Evolutionary conservation across 2,329 filamentous ascomycete genomes (phyloP).

Genomic region (Nannizziopsis barbatae): DNA sequence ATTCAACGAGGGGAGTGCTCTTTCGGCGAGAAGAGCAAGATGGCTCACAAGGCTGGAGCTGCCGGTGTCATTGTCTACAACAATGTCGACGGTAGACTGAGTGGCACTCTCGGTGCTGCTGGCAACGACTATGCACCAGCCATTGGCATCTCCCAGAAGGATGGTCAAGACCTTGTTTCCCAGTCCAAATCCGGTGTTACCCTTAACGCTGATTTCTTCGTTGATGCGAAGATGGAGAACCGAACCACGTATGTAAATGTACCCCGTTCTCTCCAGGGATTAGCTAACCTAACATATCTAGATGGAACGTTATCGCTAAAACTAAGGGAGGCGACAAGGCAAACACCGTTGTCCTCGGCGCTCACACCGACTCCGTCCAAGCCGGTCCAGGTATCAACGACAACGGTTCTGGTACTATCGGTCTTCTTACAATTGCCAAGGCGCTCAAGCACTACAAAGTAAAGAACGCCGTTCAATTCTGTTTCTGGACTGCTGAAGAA

Average conservation of each 20-base stretch:
- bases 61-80: constrained; percentile 64
- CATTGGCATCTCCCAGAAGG: constrained; percentile 52
- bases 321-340: constrained; percentile 48
- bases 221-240: constrained; percentile 38
- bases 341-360: constrained; percentile 49
- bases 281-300: constrained; percentile 18
- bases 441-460: constrained; percentile 59
- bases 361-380: constrained; percentile 51
- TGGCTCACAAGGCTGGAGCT: constrained; percentile 59
- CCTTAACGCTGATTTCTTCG: constrained; percentile 29
- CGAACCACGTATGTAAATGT: constrained; percentile 31
- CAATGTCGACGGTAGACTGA: constrained; percentile 50
- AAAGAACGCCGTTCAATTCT: constrained; percentile 58
- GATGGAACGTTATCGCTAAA: constrained; percentile 50
- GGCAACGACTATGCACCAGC: constrained; percentile 52
- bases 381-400: constrained; percentile 65
- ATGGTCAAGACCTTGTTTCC: constrained; percentile 47
- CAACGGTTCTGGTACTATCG: constrained; percentile 58
- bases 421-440: constrained; percentile 48
- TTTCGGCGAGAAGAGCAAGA: constrained; percentile 59
- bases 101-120: constrained; percentile 58
- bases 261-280: constrained; percentile 2
- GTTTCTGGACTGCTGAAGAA: constrained; percentile 54
- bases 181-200: constrained; percentile 38
- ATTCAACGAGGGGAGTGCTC: constrained; percentile 58